Percentiles rank a stretch among this genome's conserved stretches.
These are phyloP conservation scores for Lepidium aucheri DNA, from an alignment of 345 rosid species.

Conservation along the genomic window DNA sequence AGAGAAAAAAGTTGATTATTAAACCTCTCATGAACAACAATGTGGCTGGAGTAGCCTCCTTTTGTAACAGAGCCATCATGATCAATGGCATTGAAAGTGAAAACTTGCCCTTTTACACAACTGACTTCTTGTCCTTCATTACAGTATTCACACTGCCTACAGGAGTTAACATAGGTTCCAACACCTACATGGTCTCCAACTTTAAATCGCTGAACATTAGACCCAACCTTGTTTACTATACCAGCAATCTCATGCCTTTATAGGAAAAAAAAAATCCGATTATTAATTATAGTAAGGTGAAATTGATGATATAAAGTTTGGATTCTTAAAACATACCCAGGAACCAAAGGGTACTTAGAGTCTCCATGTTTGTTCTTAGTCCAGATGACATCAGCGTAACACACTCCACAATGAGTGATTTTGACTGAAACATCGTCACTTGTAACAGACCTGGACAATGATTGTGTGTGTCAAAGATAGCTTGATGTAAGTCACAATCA, in stretches of 20 bases:
- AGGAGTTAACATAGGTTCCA: conserved; percentile 87
- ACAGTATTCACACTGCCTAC: conserved; percentile 71
- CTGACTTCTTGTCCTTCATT: conserved; percentile 41
- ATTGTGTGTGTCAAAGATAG: background rate
- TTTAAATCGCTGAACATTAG: conserved; percentile 47
- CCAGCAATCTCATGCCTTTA: conserved; percentile 92
- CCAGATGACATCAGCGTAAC: conserved; percentile 83
- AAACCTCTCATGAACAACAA: conserved; percentile 70
- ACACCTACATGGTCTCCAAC: conserved; percentile 85
- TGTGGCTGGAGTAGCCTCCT: conserved; percentile 79
- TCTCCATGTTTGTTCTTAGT: conserved; percentile 51
- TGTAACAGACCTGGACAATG: conserved; percentile 41
- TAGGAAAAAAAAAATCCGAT: background rate
- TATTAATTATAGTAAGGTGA: background rate
- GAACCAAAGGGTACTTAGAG: conserved; percentile 78
- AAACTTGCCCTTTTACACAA: conserved; percentile 49
- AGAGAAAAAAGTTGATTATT: conserved; percentile 1
- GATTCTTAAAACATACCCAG: conserved; percentile 49
- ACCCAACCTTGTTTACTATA: conserved; percentile 74
- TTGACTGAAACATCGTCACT: conserved; percentile 61
- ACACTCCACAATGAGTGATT: conserved; percentile 87
- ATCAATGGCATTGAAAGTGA: conserved; percentile 65
- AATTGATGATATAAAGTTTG: conserved; percentile 4
- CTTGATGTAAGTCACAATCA: background rate
- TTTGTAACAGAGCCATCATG: conserved; percentile 65